Percentiles rank a stretch among this genome's conserved stretches.
Evolutionary conservation across 306 rosid species (phyloP).

Genomic region (Acacia melanoxylon): DNA sequence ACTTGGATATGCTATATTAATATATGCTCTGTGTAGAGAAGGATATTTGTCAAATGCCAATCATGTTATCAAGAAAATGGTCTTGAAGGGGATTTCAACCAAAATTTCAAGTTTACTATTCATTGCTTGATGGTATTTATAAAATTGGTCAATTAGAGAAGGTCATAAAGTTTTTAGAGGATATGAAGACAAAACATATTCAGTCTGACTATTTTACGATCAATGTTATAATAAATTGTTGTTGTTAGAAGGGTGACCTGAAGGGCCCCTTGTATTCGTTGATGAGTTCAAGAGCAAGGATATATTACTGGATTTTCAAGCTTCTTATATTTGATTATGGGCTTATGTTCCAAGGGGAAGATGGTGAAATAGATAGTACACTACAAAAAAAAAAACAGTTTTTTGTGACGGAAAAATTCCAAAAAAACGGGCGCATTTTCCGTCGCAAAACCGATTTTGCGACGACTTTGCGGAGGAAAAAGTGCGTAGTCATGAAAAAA

Average conservation of each 20-base stretch:
- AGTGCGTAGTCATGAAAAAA: too few species aligned
- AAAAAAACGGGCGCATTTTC: too few species aligned
- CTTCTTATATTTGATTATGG: too few species aligned
- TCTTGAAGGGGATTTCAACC: constrained; percentile 66
- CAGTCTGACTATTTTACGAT: constrained; percentile 61
- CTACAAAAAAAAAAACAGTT: too few species aligned
- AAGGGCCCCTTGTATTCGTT: constrained; percentile 67
- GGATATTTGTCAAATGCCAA: constrained; percentile 74
- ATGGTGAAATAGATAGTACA: too few species aligned
- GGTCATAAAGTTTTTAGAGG: constrained; percentile 57
- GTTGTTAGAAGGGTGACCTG: constrained; percentile 74
- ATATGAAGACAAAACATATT: constrained; percentile 46
- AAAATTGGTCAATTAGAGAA: constrained; percentile 63
- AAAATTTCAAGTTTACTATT: constrained; percentile 66
- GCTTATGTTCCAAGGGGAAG: too few species aligned
- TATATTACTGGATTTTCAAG: constrained; percentile 40
- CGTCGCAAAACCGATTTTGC: too few species aligned
- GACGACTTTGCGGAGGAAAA: too few species aligned
- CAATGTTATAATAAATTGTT: constrained; percentile 70
- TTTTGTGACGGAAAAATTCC: too few species aligned
- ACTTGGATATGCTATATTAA: constrained; percentile 75
- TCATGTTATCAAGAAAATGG: constrained; percentile 65
- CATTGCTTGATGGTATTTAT: constrained; percentile 60
- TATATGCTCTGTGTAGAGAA: constrained; percentile 67
- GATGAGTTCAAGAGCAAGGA: constrained; percentile 50